Evolutionary conservation across 2,329 filamentous ascomycete genomes (phyloP).

Genomic region (Pseudogymnoascus sp.): DNA sequence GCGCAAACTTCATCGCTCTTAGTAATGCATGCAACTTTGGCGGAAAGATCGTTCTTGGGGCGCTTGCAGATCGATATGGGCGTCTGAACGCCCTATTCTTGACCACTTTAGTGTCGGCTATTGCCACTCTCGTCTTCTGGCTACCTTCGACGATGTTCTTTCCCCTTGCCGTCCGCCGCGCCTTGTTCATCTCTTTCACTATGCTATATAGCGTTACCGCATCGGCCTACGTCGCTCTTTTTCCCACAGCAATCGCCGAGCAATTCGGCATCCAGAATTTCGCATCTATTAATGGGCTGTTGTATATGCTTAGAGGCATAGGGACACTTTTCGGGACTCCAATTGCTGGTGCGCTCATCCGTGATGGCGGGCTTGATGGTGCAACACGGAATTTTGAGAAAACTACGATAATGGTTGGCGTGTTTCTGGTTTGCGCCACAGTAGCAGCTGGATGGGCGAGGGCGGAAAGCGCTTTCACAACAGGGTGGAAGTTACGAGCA

Average conservation of each 20-base stretch:
- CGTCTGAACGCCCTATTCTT: constrained; percentile 34
- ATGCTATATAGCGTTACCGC: constrained; percentile 34
- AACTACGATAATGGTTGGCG: constrained; percentile 10
- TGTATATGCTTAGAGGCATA: constrained; percentile 23
- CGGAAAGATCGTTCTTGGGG: constrained; percentile 34
- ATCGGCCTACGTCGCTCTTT: constrained; percentile 35
- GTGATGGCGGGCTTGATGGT: constrained; percentile 42
- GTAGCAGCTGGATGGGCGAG: constrained; percentile 10
- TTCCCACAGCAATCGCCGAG: constrained; percentile 28
- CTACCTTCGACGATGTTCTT: constrained; percentile 17
- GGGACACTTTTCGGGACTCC: constrained; percentile 22
- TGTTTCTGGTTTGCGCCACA: constrained; percentile 8
- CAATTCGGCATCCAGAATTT: constrained; percentile 23
- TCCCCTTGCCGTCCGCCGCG: not conserved
- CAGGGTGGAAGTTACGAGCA: constrained; percentile 7
- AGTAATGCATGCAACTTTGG: constrained; percentile 35
- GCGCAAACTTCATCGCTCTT: constrained; percentile 34
- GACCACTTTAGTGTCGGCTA: constrained; percentile 26
- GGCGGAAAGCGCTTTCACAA: constrained; percentile 1
- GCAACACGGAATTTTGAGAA: constrained; percentile 18
- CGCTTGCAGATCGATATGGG: constrained; percentile 33
- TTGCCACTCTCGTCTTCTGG: constrained; percentile 28
- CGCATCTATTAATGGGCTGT: constrained; percentile 19
- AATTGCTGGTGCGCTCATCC: constrained; percentile 17
- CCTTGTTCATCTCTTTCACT: constrained; percentile 30